A percentile compares a stretch with the other conserved stretches of the same genome.
These are phyloP conservation scores for Cladosporium velox DNA, from an alignment of 2,329 filamentous ascomycete genomes.

Conservation along the genomic window DNA sequence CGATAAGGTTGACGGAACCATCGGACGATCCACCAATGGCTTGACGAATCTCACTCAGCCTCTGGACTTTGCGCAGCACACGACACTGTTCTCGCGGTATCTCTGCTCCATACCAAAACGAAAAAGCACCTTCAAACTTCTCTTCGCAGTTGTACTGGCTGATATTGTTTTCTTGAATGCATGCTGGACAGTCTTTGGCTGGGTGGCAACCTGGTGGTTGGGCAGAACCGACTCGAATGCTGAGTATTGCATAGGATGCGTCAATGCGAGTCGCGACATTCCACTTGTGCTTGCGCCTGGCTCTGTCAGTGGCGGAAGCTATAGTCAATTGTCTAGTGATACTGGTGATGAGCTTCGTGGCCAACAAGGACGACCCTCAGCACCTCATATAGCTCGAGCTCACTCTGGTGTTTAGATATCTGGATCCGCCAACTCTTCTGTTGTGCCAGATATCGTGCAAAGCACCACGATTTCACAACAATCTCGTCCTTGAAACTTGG, in stretches of 20 bases:
- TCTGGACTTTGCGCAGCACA: background rate
- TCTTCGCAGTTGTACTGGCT: constrained; percentile 4
- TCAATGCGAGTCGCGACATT: background rate
- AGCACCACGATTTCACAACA: background rate
- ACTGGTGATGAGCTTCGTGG: background rate
- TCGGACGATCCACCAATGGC: background rate
- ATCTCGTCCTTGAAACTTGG: background rate
- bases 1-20: background rate
- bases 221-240: background rate
- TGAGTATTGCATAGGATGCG: constrained; percentile 7
- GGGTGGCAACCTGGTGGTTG: constrained; percentile 8
- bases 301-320: background rate
- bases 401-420: background rate
- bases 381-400: background rate
- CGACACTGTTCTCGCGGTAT: constrained; percentile 6
- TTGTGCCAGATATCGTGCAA: background rate
- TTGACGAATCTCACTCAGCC: background rate
- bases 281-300: background rate
- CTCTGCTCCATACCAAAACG: constrained; percentile 5
- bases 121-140: constrained; percentile 6
- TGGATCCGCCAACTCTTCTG: background rate
- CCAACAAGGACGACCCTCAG: background rate
- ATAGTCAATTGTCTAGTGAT: background rate
- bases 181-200: constrained; percentile 3
- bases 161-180: constrained; percentile 7